Conservation (phyloP, 768 basidiomycete species). For the Serendipita vermifera region DNA sequence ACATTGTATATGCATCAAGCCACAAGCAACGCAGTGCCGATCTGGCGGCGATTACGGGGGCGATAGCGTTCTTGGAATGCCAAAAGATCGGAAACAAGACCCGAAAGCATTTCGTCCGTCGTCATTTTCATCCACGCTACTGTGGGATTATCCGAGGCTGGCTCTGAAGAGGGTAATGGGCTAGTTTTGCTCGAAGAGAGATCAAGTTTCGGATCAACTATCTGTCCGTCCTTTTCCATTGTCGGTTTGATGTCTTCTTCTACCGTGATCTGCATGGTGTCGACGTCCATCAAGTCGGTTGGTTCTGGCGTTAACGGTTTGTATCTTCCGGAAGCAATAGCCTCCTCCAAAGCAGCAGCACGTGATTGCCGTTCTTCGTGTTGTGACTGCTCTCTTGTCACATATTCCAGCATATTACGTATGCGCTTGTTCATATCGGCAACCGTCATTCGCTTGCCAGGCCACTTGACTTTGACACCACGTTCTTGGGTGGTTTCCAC, state of each 20-base stretch:
- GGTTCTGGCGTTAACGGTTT: constrained; percentile 3
- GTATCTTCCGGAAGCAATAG: constrained; percentile 23
- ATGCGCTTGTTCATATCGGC: constrained; percentile 96
- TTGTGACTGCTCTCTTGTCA: constrained; percentile 74
- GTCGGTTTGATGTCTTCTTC: background rate
- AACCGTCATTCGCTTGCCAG: constrained; percentile 87
- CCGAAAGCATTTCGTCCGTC: background rate
- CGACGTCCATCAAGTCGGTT: constrained; percentile 2
- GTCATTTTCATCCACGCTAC: constrained; percentile 8
- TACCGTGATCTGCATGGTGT: background rate
- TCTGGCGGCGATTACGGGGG: background rate
- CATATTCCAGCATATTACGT: constrained; percentile 80
- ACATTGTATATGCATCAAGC: no score
- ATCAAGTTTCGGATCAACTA: no score
- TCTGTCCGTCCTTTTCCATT: background rate
- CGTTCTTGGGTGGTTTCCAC: constrained; percentile 47
- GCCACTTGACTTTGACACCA: constrained; percentile 85
- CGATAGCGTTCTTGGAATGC: constrained; percentile 4
- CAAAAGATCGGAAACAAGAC: constrained; percentile 1
- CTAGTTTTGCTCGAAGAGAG: background rate
- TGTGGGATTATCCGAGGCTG: constrained; percentile 4
- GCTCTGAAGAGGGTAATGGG: background rate
- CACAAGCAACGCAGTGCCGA: background rate
- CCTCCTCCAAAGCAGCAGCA: constrained; percentile 50
- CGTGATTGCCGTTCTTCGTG: constrained; percentile 58